phyloP scores from a whole-genome alignment of 192 early-diverging fungal genomes.

The Cladochytrium replicatum region DNA sequence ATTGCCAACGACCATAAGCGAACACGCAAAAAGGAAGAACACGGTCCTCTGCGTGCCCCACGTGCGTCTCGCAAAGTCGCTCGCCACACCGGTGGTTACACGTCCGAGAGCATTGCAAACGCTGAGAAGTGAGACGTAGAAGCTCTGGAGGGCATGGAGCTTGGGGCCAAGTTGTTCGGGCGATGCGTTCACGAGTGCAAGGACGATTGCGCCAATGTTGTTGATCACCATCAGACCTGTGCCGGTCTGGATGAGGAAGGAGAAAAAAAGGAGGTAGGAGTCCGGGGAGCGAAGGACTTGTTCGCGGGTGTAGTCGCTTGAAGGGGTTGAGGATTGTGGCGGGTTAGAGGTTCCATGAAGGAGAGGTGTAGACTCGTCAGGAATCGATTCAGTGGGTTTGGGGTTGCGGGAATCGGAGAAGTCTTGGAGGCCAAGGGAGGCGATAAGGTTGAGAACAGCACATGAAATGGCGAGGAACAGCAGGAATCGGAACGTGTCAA shows the following conservation, averaged over 20 bases:
- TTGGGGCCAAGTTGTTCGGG: background rate
- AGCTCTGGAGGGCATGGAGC: conserved; percentile 10
- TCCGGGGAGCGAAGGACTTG: too few species aligned
- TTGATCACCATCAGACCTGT: conserved; percentile 39
- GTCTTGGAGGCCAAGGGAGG: conserved; percentile 6
- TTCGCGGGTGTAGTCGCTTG: too few species aligned
- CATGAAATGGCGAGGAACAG: conserved; percentile 18
- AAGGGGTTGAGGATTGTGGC: too few species aligned
- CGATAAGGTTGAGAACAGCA: conserved; percentile 12
- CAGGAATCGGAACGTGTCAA: conserved; percentile 22
- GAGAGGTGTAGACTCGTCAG: too few species aligned
- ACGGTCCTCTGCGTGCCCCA: conserved; percentile 10
- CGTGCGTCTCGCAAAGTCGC: conserved; percentile 10
- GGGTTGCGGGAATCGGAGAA: too few species aligned
- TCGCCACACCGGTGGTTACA: conserved; percentile 17
- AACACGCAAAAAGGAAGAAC: conserved; percentile 5
- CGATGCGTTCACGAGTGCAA: conserved; percentile 6
- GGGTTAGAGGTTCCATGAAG: too few species aligned
- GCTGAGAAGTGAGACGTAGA: conserved; percentile 27
- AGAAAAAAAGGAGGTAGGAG: conserved; percentile 23
- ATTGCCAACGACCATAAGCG: conserved; percentile 1
- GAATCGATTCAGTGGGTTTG: too few species aligned
- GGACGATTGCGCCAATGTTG: conserved; percentile 31
- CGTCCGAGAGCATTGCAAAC: conserved; percentile 29
- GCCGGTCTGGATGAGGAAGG: conserved; percentile 21